These are phyloP conservation scores for Xenoacremonium recifei DNA, from an alignment of 2,329 filamentous ascomycete species.

Conservation along the genomic window DNA sequence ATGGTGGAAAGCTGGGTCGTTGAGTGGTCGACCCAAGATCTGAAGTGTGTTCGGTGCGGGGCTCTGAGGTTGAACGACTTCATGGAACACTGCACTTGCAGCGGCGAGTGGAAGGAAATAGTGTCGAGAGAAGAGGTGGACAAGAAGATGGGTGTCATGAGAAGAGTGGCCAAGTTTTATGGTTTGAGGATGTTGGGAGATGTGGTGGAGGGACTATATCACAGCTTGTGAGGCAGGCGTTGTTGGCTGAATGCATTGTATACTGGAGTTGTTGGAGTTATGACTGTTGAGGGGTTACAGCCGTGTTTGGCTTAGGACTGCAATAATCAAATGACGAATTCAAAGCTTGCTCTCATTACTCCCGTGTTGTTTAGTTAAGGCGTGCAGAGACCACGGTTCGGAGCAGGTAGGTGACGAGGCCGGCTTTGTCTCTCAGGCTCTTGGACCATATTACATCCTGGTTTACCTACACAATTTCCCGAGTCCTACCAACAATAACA, in stretches of 20 bases:
- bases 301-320: no score
- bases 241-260: conserved; percentile 1
- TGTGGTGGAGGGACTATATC: conserved; percentile 65
- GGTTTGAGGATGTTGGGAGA: conserved; percentile 76
- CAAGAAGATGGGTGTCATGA: conserved; percentile 66
- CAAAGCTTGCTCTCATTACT: neutral
- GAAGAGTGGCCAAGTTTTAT: conserved; percentile 75
- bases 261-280: conserved; percentile 19
- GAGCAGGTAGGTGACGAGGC: no score
- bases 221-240: conserved; percentile 36
- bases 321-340: neutral
- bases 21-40: conserved; percentile 85
- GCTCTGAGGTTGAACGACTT: conserved; percentile 87
- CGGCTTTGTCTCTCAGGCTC: no score
- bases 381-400: no score
- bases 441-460: no score
- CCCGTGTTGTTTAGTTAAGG: no score
- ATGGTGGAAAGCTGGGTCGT: conserved; percentile 73
- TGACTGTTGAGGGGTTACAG: no score
- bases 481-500: no score
- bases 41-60: conserved; percentile 72
- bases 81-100: conserved; percentile 94
- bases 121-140: conserved; percentile 65
- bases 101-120: conserved; percentile 77
- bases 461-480: no score